Evolutionary conservation across 495 filamentous ascomycete species (phyloP), one percentile per base, ranked within the genome.

Genomic region (Mytilinidion resinicola): DNA sequence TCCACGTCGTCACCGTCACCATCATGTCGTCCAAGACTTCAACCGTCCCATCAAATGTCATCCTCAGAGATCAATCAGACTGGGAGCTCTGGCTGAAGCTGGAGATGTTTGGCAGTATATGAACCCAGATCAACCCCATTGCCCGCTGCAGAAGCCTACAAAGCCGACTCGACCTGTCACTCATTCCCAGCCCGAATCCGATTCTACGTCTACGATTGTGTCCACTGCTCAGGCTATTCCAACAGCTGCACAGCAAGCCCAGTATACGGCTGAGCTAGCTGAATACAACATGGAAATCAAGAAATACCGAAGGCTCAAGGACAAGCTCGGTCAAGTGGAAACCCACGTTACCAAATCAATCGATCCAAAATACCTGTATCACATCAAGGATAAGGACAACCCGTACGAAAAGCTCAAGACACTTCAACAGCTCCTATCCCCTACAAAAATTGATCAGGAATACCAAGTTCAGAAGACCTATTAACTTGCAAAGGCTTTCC

Each of bases 61-160:
- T 53, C 30, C 50, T 53, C 36, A 12, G 19, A 9, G 30, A 19
- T 10, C 19, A 34, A 37, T 34, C 19, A 12, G 50, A 53, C 19
- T 53, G 50, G 50, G 12, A 34, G 19, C 34, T 37, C 50, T 53
- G 50, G 50, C 50, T 37, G 50, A 53, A 53, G 8, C 50, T 9
- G 19, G 34, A 33, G 34, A 53, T 19, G 20, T 53, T 8, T 53
- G 50, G 50, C 12, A 53, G 12, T 37, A 34, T 19, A 53, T 53
- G 11, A 37, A 53, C 20, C 30, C 30, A 8, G 50, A 53, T 7
- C 8, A 53, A 33, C 8, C 12, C 30, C 34, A 33, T 37, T 12
- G 12, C 12, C 50, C 50, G 34, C 50, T 53, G 9, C 12, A 34
- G 9, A 37, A 36, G 19, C 50, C 50, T 9, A 20, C 9, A 14